Conservation (phyloP, 1,284 basidiomycete species). For the Schizophyllum commune region DNA sequence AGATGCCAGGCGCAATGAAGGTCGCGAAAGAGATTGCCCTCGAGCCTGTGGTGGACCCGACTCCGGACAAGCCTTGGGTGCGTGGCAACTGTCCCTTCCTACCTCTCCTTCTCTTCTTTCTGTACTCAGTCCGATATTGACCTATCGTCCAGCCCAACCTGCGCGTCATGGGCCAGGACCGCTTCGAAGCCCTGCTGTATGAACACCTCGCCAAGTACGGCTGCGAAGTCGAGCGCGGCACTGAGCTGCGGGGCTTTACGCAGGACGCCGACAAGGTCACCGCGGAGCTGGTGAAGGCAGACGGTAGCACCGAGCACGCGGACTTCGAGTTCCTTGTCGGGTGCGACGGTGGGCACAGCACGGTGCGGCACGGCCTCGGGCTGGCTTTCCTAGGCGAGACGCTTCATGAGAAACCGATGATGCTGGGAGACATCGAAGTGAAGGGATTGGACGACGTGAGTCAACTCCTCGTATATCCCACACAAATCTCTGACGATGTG, state of each 20-base stretch:
- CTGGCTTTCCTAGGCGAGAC: slow-evolving; percentile 16
- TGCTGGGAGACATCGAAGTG: slow-evolving; percentile 15
- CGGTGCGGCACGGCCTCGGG: slow-evolving; percentile 16
- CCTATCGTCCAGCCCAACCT: slow-evolving; percentile 18
- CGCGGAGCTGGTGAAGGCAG: slow-evolving; percentile 4
- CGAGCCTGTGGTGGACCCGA: slow-evolving; percentile 1
- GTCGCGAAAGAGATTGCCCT: neutral
- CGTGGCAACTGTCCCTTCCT: neutral
- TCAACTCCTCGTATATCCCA: neutral
- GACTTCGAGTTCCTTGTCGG: slow-evolving; percentile 14
- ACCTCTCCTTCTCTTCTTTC: neutral
- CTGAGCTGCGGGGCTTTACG: slow-evolving; percentile 29
- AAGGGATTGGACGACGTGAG: neutral
- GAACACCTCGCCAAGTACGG: slow-evolving; percentile 22
- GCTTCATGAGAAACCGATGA: neutral
- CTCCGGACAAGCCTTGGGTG: slow-evolving; percentile 11
- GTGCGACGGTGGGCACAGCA: slow-evolving; percentile 12
- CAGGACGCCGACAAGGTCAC: slow-evolving; percentile 10
- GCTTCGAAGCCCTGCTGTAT: slow-evolving; percentile 28
- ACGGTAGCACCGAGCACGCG: slow-evolving; percentile 6
- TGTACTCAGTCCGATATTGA: neutral
- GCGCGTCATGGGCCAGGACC: slow-evolving; percentile 29
- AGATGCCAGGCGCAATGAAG: slow-evolving; percentile 4
- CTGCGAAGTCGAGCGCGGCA: slow-evolving; percentile 28
- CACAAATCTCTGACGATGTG: neutral